These are phyloP conservation scores for Rhizopus delemar DNA, from an alignment of 371 early-diverging fungal genomes.

Conservation along the genomic window DNA sequence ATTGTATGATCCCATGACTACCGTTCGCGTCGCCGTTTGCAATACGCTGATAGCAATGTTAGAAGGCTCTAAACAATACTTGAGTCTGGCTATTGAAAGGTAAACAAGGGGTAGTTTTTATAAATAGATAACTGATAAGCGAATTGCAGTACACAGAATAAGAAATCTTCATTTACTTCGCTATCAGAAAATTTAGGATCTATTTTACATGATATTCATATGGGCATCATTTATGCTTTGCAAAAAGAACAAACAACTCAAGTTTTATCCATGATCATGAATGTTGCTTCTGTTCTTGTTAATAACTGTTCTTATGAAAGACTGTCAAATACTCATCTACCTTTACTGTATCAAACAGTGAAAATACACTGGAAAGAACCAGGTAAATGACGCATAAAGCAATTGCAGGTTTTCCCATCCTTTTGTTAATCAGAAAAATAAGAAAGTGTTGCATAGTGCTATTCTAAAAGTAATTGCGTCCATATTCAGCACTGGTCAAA, in stretches of 20 bases:
- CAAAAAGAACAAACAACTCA: constrained; percentile 33
- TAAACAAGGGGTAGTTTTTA: constrained; percentile 5
- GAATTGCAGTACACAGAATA: constrained; percentile 19
- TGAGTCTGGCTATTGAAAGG: constrained; percentile 64
- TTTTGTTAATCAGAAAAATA: neutral
- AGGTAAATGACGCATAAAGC: constrained; percentile 13
- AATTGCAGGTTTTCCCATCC: constrained; percentile 1
- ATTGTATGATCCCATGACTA: constrained; percentile 42
- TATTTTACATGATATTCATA: constrained; percentile 48
- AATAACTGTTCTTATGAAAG: constrained; percentile 52
- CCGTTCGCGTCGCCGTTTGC: constrained; percentile 59
- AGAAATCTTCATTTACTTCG: constrained; percentile 49
- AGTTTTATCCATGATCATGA: constrained; percentile 35
- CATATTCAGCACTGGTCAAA: constrained; percentile 27
- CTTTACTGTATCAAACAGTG: constrained; percentile 30
- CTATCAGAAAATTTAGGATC: constrained; percentile 47
- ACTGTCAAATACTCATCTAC: constrained; percentile 38
- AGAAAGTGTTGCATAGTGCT: constrained; percentile 24
- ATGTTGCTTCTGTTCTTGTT: constrained; percentile 38
- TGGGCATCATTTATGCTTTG: constrained; percentile 37
- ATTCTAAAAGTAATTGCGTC: constrained; percentile 39
- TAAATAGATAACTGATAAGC: neutral
- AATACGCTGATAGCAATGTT: constrained; percentile 57
- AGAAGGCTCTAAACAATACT: constrained; percentile 61
- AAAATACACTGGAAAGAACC: constrained; percentile 28